These are phyloP conservation scores for Fusarium torulosum DNA, from an alignment of 2,329 filamentous ascomycete species.

Conservation along the genomic window DNA sequence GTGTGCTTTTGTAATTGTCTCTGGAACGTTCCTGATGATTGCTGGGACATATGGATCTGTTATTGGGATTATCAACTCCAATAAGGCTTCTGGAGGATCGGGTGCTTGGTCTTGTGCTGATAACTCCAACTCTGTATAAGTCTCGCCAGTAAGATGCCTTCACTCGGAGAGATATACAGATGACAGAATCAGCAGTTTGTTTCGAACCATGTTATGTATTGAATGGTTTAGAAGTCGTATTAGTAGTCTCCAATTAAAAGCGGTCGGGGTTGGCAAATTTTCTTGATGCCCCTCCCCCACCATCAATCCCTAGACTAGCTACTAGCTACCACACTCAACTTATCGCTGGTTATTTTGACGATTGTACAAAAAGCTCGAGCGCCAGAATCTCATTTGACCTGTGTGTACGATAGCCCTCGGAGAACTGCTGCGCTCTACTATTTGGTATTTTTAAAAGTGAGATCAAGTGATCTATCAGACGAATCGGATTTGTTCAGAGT, in stretches of 20 bases:
- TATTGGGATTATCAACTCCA: conserved; percentile 51
- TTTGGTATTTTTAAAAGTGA: background rate
- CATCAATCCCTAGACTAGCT: conserved; percentile 7
- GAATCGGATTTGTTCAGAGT: background rate
- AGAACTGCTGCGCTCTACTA: background rate
- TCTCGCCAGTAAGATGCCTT: no score
- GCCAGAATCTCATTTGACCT: background rate
- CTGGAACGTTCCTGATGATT: conserved; percentile 56
- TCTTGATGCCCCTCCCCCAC: conserved; percentile 25
- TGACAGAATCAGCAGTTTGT: background rate
- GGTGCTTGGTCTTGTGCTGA: conserved; percentile 58
- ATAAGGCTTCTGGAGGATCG: conserved; percentile 52
- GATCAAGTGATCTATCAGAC: conserved; percentile 15
- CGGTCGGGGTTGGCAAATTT: conserved; percentile 39
- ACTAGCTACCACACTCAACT: background rate
- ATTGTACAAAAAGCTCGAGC: background rate
- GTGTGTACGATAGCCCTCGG: background rate
- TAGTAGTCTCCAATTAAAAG: conserved; percentile 20
- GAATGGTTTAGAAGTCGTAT: background rate
- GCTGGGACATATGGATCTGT: conserved; percentile 60
- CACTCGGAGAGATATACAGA: background rate
- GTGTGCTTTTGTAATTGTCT: conserved; percentile 23
- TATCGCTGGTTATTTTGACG: background rate
- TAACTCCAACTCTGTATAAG: conserved; percentile 53
- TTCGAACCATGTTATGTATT: background rate